A percentile compares a stretch with the other conserved stretches of the same genome.
These are phyloP conservation scores for Miamiensis avidus DNA, from an alignment of 169 alveolate genomes.

Conservation along the genomic window DNA sequence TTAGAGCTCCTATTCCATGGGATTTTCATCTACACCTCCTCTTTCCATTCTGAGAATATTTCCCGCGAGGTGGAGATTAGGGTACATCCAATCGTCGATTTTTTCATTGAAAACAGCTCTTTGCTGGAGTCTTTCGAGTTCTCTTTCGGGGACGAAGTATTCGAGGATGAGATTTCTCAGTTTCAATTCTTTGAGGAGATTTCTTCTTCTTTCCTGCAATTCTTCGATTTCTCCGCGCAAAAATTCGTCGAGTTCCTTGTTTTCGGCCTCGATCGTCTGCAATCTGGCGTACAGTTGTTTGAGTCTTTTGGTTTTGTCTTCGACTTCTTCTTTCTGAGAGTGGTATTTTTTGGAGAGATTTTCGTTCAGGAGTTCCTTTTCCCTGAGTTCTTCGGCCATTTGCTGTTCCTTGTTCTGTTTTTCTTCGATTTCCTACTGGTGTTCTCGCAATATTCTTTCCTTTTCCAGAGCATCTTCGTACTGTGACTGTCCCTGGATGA, in stretches of 20 bases:
- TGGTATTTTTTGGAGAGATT: conserved; percentile 53
- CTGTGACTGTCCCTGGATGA: conserved; percentile 65
- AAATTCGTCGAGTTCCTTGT: conserved; percentile 75
- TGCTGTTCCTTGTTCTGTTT: conserved; percentile 52
- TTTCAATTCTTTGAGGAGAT: conserved; percentile 64
- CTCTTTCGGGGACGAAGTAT: conserved; percentile 79
- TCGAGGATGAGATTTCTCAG: conserved; percentile 68
- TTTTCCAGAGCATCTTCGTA: conserved; percentile 79
- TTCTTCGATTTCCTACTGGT: conserved; percentile 73
- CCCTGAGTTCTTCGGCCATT: conserved; percentile 43
- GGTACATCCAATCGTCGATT: conserved; percentile 66
- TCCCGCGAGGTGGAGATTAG: conserved; percentile 59
- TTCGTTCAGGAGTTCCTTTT: conserved; percentile 46
- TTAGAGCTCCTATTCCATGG: conserved; percentile 31
- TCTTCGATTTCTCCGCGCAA: conserved; percentile 65
- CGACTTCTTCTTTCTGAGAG: conserved; percentile 65
- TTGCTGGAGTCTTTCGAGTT: conserved; percentile 51
- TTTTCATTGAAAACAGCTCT: conserved; percentile 66
- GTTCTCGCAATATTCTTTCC: conserved; percentile 80
- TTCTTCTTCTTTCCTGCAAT: conserved; percentile 69
- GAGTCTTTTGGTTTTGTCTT: conserved; percentile 59
- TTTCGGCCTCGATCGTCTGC: conserved; percentile 69
- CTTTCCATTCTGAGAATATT: conserved; percentile 27
- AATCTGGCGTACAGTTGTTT: conserved; percentile 66
- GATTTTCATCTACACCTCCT: conserved; percentile 3